Conservation (phyloP, 352 stramenopile genomes). For the Aphanomyces euteiches region DNA sequence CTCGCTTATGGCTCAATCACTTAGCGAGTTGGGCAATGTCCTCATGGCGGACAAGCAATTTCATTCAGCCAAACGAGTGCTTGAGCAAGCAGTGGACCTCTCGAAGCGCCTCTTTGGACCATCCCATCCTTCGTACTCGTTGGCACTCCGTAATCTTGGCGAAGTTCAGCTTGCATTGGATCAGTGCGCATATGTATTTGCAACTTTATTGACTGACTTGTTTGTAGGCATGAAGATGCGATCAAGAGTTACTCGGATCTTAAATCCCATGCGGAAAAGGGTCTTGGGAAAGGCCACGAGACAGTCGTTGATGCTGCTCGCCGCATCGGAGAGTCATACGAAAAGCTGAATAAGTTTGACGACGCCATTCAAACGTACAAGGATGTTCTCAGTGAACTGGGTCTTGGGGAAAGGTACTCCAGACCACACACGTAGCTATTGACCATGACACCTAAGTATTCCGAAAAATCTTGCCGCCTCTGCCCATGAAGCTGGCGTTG, state of each 20-base stretch:
- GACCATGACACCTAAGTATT: background rate
- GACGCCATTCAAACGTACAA: constrained; percentile 52
- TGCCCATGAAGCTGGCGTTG: constrained; percentile 41
- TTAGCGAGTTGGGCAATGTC: constrained; percentile 76
- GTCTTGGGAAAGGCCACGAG: constrained; percentile 62
- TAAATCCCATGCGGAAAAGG: constrained; percentile 61
- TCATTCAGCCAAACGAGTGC: constrained; percentile 70
- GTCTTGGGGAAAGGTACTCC: constrained; percentile 21
- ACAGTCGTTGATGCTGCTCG: constrained; percentile 69
- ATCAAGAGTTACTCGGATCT: constrained; percentile 68
- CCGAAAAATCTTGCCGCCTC: background rate
- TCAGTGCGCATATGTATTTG: constrained; percentile 38
- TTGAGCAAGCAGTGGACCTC: constrained; percentile 70
- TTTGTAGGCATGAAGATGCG: constrained; percentile 39
- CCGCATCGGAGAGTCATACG: constrained; percentile 65
- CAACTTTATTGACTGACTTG: background rate
- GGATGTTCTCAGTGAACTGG: constrained; percentile 39
- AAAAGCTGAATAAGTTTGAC: constrained; percentile 56
- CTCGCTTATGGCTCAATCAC: constrained; percentile 66
- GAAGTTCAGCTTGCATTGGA: constrained; percentile 79
- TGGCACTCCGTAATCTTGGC: constrained; percentile 68
- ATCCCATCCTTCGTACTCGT: constrained; percentile 71
- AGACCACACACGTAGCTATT: background rate
- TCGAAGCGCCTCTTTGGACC: constrained; percentile 71
- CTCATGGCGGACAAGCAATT: constrained; percentile 67